These are phyloP conservation scores for Blepharisma stoltei DNA, from an alignment of 73 alveolate genomes.

Conservation along the genomic window DNA sequence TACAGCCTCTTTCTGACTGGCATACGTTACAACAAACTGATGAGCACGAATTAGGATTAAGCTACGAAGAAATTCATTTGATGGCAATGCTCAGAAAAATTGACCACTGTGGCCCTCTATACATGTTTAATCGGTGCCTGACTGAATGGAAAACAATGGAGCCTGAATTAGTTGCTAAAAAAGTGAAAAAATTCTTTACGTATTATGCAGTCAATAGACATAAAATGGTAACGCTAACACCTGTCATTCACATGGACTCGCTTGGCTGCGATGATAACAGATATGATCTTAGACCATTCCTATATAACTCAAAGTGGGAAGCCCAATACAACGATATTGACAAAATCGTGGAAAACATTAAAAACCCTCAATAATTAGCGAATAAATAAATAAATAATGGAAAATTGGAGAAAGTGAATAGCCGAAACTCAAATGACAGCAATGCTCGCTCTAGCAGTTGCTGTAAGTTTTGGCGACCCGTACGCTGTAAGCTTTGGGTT, in stretches of 20 bases:
- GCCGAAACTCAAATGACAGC: too few species aligned
- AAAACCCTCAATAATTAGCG: slow-evolving; percentile 1
- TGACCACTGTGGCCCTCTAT: slow-evolving; percentile 83
- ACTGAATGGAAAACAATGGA: slow-evolving; percentile 65
- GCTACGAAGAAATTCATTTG: slow-evolving; percentile 71
- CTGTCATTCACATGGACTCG: slow-evolving; percentile 87
- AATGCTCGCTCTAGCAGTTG: too few species aligned
- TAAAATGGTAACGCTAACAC: slow-evolving; percentile 80
- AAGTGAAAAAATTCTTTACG: slow-evolving; percentile 66
- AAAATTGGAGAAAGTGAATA: too few species aligned
- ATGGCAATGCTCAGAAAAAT: slow-evolving; percentile 67
- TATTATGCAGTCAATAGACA: slow-evolving; percentile 34
- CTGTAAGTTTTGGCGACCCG: too few species aligned
- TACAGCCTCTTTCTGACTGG: slow-evolving; percentile 43
- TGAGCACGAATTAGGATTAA: slow-evolving; percentile 90
- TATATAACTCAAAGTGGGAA: slow-evolving; percentile 75
- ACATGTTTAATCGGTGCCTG: slow-evolving; percentile 72
- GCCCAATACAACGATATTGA: slow-evolving; percentile 68
- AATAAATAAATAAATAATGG: too few species aligned
- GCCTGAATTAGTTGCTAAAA: slow-evolving; percentile 45
- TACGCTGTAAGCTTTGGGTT: too few species aligned
- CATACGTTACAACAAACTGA: slow-evolving; percentile 49
- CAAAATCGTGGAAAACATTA: slow-evolving; percentile 37
- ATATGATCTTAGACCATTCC: slow-evolving; percentile 77
- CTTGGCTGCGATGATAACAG: slow-evolving; percentile 92